Evolutionary conservation across 768 basidiomycete genomes (phyloP), one percentile per base, ranked within the genome.

Genomic region (Termitomyces bulborhizus): DNA sequence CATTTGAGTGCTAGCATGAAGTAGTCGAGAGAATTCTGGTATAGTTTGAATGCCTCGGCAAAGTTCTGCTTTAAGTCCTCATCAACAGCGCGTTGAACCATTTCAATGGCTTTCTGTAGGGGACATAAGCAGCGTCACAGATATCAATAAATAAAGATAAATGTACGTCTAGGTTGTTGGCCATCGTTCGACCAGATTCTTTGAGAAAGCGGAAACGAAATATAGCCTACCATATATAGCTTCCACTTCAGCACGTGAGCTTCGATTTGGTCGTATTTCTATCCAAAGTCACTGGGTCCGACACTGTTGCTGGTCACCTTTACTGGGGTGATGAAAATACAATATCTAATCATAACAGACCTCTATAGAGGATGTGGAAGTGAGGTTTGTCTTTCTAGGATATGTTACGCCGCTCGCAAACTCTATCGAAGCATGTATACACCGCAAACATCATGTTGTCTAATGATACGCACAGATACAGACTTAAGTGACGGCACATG

Each of bases 1-100:
- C 93, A 95, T 71, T 94, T 95, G 68, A 93, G 77, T 8, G 95
- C 94, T 61, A 98, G 89, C 90, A 98, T 93, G 71, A 99, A 99
- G 69, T 96, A 99, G 68, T 99, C 97, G 57, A 98, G 80, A 1
- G 92, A 81, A 78, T 98, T 96, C 76, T 89, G 87, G 73, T 97
- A 97, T 60, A 85, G 82, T 74, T 90, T 95, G 82, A 92, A 96
- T 18, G 95, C 95, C 64, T 95, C 93, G 6, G 82, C 75, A 73
- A 98, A 99, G 72, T 97, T 92, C 70, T 89, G 86, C 69, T 93
- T 93, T 58, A 80, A 79, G 73, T 99, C 97, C 59, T 91, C 88
- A 55, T 94, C 93, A 64, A 96, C 95, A 55, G 94, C 94, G 60
- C 83, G 82, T 72, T 94, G 90, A 26, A 97, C 92, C 55, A 97